phyloP scores from a whole-genome alignment of 495 filamentous ascomycete species.

The Neurospora tetraspora region DNA sequence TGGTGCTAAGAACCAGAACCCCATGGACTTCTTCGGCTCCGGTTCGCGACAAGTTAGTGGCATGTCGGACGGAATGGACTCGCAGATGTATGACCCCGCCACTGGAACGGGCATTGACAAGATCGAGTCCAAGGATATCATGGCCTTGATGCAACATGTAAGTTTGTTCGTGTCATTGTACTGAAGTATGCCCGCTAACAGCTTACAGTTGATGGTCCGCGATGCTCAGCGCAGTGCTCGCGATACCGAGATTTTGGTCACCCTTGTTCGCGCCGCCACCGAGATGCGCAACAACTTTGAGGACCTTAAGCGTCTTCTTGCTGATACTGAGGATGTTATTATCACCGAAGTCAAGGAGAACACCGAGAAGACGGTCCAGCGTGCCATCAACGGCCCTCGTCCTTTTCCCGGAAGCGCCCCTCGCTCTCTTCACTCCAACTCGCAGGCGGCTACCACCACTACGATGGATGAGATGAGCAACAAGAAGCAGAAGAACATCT shows the following conservation, averaged over 20 bases:
- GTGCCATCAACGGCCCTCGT: conserved; percentile 76
- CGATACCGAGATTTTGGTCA: conserved; percentile 94
- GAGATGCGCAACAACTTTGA: conserved; percentile 98
- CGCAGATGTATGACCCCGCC: conserved; percentile 82
- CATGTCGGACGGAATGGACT: conserved; percentile 81
- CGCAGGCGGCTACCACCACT: conserved; percentile 49
- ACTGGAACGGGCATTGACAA: conserved; percentile 82
- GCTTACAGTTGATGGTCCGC: conserved; percentile 71
- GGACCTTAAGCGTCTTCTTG: conserved; percentile 87
- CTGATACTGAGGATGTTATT: conserved; percentile 73
- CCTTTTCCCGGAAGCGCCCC: conserved; percentile 61
- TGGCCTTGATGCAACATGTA: conserved; percentile 95
- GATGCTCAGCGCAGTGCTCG: conserved; percentile 94
- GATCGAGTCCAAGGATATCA: conserved; percentile 95
- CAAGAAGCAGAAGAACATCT: conserved; percentile 77
- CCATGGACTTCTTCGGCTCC: not conserved
- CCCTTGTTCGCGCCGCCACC: conserved; percentile 83
- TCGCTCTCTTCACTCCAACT: conserved; percentile 43
- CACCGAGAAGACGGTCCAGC: conserved; percentile 73
- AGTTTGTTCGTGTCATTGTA: conserved; percentile 20
- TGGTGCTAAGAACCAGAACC: conserved; percentile 16
- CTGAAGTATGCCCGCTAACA: conserved; percentile 23
- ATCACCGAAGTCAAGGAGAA: conserved; percentile 76
- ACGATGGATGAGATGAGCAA: conserved; percentile 52
- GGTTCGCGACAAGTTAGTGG: conserved; percentile 62